A percentile compares a stretch with the other conserved stretches of the same genome.
These are phyloP conservation scores for Anisogramma anomala DNA, from an alignment of 2,329 filamentous ascomycete species.

Conservation along the genomic window DNA sequence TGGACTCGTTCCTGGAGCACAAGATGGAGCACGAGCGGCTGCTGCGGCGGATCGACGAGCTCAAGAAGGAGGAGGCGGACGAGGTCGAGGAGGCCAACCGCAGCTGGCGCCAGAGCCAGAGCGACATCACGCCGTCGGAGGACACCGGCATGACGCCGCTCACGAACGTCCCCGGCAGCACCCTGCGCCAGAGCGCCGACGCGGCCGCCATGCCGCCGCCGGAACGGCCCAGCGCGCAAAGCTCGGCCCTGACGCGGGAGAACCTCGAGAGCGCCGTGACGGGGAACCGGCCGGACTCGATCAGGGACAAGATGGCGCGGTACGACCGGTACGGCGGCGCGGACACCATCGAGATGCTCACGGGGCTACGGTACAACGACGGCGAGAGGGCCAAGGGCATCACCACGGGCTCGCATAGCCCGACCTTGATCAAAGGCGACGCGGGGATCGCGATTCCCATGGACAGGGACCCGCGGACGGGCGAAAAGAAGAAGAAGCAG, in stretches of 20 bases:
- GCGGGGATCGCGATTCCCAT: constrained; percentile 74
- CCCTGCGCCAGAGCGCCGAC: constrained; percentile 24
- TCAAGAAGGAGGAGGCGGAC: constrained; percentile 75
- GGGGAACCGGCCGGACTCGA: constrained; percentile 58
- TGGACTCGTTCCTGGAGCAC: constrained; percentile 91
- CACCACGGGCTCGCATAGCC: constrained; percentile 73
- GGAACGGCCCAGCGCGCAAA: constrained; percentile 49
- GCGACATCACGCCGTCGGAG: constrained; percentile 42
- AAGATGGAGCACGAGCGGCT: constrained; percentile 93
- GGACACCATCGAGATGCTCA: constrained; percentile 87
- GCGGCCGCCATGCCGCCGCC: constrained; percentile 53
- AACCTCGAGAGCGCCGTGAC: constrained; percentile 65
- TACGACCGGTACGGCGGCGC: constrained; percentile 74
- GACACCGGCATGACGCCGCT: constrained; percentile 27
- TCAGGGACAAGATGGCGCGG: constrained; percentile 73
- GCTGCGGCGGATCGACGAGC: constrained; percentile 69
- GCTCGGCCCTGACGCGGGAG: constrained; percentile 62
- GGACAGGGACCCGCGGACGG: constrained; percentile 60
- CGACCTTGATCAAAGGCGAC: constrained; percentile 72
- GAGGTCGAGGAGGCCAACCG: constrained; percentile 57
- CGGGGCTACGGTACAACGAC: constrained; percentile 74
- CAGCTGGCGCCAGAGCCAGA: constrained; percentile 48
- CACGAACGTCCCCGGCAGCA: constrained; percentile 16
- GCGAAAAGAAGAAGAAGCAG: constrained; percentile 78
- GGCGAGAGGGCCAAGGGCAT: constrained; percentile 82